These are phyloP conservation scores for Cladorrhinum samala DNA, from an alignment of 495 filamentous ascomycete species.

Conservation along the genomic window DNA sequence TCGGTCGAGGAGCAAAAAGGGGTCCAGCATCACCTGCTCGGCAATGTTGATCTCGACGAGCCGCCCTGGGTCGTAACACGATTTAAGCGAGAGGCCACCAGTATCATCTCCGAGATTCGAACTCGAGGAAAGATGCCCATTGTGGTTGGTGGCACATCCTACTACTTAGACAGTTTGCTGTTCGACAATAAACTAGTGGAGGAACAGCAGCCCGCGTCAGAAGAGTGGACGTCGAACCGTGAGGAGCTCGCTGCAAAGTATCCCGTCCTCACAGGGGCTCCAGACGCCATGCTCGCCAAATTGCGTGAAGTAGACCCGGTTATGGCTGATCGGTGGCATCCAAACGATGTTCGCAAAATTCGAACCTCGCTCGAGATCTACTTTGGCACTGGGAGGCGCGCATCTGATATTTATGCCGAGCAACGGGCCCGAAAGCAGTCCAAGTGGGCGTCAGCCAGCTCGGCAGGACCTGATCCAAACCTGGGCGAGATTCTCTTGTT, in stretches of 20 bases:
- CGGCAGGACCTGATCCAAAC: slow-evolving; percentile 8
- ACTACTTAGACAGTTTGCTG: slow-evolving; percentile 84
- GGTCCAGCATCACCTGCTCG: slow-evolving; percentile 84
- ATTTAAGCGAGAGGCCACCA: slow-evolving; percentile 63
- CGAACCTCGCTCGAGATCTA: slow-evolving; percentile 84
- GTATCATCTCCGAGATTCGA: slow-evolving; percentile 70
- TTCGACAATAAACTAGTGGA: slow-evolving; percentile 62
- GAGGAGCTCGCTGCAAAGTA: slow-evolving; percentile 44
- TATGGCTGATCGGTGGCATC: slow-evolving; percentile 92
- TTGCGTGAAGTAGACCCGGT: slow-evolving; percentile 75
- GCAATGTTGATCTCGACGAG: slow-evolving; percentile 63
- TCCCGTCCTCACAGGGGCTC: slow-evolving; percentile 65
- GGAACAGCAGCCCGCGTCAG: slow-evolving; percentile 30
- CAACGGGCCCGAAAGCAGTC: slow-evolving; percentile 44
- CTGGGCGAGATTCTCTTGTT: slow-evolving; percentile 70
- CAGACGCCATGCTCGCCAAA: slow-evolving; percentile 63
- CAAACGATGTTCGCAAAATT: slow-evolving; percentile 85
- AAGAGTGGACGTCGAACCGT: slow-evolving; percentile 17
- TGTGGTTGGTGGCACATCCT: slow-evolving; percentile 89
- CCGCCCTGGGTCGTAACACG: slow-evolving; percentile 73
- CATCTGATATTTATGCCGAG: slow-evolving; percentile 83
- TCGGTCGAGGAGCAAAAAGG: slow-evolving; percentile 65
- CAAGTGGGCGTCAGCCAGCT: slow-evolving; percentile 14
- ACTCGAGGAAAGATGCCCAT: slow-evolving; percentile 74
- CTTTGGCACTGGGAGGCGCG: slow-evolving; percentile 66